Base-by-base conservation (phyloP, 2,329 filamentous ascomycete genomes). In the Fusarium kyushuense region DNA sequence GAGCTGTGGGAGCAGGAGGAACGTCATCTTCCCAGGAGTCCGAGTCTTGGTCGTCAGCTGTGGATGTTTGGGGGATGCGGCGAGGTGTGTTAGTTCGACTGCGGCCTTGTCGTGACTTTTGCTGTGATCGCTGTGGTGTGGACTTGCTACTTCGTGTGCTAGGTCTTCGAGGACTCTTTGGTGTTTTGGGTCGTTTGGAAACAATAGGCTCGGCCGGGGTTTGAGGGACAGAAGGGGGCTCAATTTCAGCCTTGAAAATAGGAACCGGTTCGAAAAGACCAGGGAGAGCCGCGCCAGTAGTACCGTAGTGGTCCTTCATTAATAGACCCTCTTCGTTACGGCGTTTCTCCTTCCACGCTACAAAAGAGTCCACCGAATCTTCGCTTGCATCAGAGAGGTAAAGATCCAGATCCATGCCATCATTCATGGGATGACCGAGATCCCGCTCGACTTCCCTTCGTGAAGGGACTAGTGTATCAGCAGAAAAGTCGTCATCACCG, bases 331-430 rank as follows among this genome's bases (percentile, higher is more conserved):
- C 72, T 17, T 75, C 74, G 0, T 62, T 73, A 1, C 60, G 65
- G 0, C 53, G 53, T 25, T 49, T 53, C 6, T 62, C 60, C 10
- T 63, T 64, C 46, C 63, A 64, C 10, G 58, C 70, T 5, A 76
- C 42, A 8, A 76, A 75, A 0, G 74, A 74, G 43, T 77, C 76
- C 5, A 73, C 54, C 9, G 75, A 77, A 19, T 76, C 72, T 19
- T 77, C 74, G 1, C 74, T 75, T 16, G 71, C 74, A 9, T 65
- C 65, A 0, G 72, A 69, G 8, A 63, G 33, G 21, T 73, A 69
- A 4, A 70, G 56, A 12, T 68, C 63, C 0, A 58, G 21, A 2
- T 63, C 36, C 5, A 49, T 19, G 1, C 23, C 36, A 16, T 55
- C 14, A 1, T 23, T 23, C 2, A 60, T 56, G 3, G 67, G 58